These are phyloP conservation scores for Boeremia exigua DNA, from an alignment of 2,329 filamentous ascomycete genomes.

Conservation along the genomic window DNA sequence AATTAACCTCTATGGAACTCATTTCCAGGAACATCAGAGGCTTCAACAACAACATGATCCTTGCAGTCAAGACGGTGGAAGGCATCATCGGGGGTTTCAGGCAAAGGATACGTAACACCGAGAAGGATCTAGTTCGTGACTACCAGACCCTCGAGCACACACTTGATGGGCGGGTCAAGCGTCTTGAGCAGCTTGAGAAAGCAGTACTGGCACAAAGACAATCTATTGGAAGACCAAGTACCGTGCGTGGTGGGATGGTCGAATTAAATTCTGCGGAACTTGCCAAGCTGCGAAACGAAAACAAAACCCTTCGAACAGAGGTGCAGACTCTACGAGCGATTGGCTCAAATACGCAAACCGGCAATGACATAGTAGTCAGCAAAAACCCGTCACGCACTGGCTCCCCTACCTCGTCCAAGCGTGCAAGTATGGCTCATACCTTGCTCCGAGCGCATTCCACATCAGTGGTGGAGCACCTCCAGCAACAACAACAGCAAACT, in stretches of 20 bases:
- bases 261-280: conserved; percentile 59
- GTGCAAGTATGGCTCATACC: conserved; percentile 56
- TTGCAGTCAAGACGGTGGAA: conserved; percentile 87
- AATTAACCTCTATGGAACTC: conserved; percentile 82
- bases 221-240: conserved; percentile 47
- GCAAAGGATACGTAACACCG: conserved; percentile 79
- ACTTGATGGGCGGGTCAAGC: conserved; percentile 79
- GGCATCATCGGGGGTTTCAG: conserved; percentile 78
- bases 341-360: conserved; percentile 34
- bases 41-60: conserved; percentile 88
- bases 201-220: conserved; percentile 61
- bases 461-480: conserved; percentile 56
- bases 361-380: conserved; percentile 30
- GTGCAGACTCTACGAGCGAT: conserved; percentile 67
- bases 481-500: conserved; percentile 21
- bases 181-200: conserved; percentile 84
- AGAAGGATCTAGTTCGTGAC: conserved; percentile 87
- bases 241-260: conserved; percentile 48
- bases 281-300: conserved; percentile 64
- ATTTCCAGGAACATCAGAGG: conserved; percentile 84
- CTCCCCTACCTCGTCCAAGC: conserved; percentile 45
- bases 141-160: conserved; percentile 85
- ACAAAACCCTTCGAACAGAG: conserved; percentile 66
- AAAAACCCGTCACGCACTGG: conserved; percentile 36
- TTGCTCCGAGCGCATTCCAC: conserved; percentile 63